These are phyloP conservation scores for Ceriops zippeliana DNA, from an alignment of 345 rosid genomes.

Conservation along the genomic window DNA sequence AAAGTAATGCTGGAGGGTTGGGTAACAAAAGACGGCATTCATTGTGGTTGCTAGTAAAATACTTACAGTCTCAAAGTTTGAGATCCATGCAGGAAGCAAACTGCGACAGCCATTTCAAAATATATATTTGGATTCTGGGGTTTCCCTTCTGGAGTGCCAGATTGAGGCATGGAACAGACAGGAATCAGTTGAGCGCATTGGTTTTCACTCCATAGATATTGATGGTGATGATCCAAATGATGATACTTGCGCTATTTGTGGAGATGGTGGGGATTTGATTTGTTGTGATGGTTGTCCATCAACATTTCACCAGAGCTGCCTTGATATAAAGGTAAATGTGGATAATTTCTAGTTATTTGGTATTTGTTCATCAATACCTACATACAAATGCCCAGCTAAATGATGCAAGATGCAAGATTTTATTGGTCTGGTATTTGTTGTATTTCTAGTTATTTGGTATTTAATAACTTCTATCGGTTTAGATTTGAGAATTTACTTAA, in stretches of 20 bases:
- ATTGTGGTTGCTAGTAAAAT: constrained; percentile 38
- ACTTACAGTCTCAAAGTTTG: constrained; percentile 34
- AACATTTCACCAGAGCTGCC: constrained; percentile 33
- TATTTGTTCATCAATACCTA: not conserved
- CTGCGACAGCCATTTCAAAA: constrained; percentile 35
- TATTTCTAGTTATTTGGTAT: too few relatives aligned
- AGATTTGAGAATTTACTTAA: too few relatives aligned
- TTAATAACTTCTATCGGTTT: too few relatives aligned
- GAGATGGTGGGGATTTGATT: constrained; percentile 36
- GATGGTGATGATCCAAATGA: constrained; percentile 34
- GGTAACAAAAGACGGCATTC: constrained; percentile 33
- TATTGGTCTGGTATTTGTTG: not conserved
- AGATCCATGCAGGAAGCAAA: constrained; percentile 39
- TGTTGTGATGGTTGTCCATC: constrained; percentile 38
- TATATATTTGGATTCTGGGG: constrained; percentile 32
- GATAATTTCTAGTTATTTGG: not conserved
- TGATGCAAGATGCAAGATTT: not conserved
- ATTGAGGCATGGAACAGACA: constrained; percentile 31
- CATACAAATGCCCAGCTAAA: not conserved
- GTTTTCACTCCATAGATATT: constrained; percentile 22
- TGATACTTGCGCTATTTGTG: constrained; percentile 33
- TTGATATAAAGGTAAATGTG: constrained; percentile 21
- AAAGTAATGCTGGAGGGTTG: constrained; percentile 37
- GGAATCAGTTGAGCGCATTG: constrained; percentile 20
- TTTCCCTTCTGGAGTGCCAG: constrained; percentile 35